Base-by-base conservation (phyloP, 1,284 basidiomycete genomes). In the Leccinum cinnamomeum region DNA sequence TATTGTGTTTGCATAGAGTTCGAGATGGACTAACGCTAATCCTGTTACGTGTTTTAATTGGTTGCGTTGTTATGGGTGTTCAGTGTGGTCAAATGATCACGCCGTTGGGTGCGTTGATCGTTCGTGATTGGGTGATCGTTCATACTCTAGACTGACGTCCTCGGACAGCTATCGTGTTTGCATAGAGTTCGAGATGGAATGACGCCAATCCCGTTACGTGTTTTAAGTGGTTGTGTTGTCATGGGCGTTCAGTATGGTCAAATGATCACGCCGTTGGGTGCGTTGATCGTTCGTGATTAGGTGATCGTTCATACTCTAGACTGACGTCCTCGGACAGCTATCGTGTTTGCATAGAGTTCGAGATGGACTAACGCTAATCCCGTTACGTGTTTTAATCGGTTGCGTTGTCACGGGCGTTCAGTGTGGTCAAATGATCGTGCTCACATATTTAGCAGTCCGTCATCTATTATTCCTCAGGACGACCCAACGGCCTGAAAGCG, bases 31-130 rank as follows among this genome's bases (percentile, higher is more conserved):
- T 6, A 66, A 66, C 23, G 63, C 66, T 53, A 57, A 63, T 18
- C 58, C 59, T 7, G 53, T 69, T 16, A 65, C 58, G 30, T 30
- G 30, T 30, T 30, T 30, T 30, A 30, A 30, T 8, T 30, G 30
- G 30, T 30, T 30, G 30, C 30, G 30, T 30, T 30, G 30, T 30
- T 7, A 30, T 30, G 30, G 8, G 30, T 30, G 30, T 30, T 30
- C 76, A 81, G 54, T 87, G 84, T 77, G 69, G 79, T 64, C 80
- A 85, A 86, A 85, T 65, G 84, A 80, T 85, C 59, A 83, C 81
- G 18, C 76, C 86, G 66, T 78, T 87, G 35, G 64, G 69, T 67
- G n/a, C 7, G 63, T 50, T 5, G 23, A 4, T 4, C 2, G 3
- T 10, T 18, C 30, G 6, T 3, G 20, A 18, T 44, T 44, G 14